These are phyloP conservation scores for Ascochyta pisi DNA, from an alignment of 2,329 filamentous ascomycete species.

Conservation along the genomic window DNA sequence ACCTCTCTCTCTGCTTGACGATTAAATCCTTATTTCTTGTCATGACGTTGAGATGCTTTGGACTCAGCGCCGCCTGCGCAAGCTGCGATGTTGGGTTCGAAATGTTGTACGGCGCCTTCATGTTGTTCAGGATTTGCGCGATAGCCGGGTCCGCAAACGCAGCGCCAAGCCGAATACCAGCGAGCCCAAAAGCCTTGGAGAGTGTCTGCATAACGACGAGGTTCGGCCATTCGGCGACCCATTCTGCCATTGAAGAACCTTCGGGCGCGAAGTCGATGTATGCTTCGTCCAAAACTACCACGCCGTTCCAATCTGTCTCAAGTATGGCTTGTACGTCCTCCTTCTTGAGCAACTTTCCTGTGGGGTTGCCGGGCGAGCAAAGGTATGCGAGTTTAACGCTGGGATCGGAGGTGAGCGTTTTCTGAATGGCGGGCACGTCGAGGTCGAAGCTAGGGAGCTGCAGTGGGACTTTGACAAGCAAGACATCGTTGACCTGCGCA, in stretches of 20 bases:
- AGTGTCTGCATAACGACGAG: constrained; percentile 97
- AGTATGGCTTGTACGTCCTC: constrained; percentile 75
- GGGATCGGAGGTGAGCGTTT: constrained; percentile 67
- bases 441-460: constrained; percentile 76
- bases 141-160: constrained; percentile 80
- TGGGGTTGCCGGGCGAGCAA: constrained; percentile 95
- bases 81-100: constrained; percentile 85
- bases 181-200: constrained; percentile 96
- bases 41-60: constrained; percentile 76
- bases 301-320: constrained; percentile 88
- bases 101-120: constrained; percentile 97
- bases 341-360: constrained; percentile 78
- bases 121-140: constrained; percentile 80
- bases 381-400: constrained; percentile 89
- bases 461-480: constrained; percentile 84
- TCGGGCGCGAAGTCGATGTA: constrained; percentile 93
- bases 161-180: constrained; percentile 87
- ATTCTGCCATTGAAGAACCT: constrained; percentile 83
- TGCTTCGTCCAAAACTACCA: constrained; percentile 92
- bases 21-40: constrained; percentile 71
- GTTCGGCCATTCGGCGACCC: constrained; percentile 92
- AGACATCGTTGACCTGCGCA: constrained; percentile 91
- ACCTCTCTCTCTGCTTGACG: constrained; percentile 75
- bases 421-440: constrained; percentile 70
- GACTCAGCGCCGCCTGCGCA: constrained; percentile 74